These are phyloP conservation scores for Hygrophorus pudorinus DNA, from an alignment of 768 basidiomycete genomes.

Conservation along the genomic window DNA sequence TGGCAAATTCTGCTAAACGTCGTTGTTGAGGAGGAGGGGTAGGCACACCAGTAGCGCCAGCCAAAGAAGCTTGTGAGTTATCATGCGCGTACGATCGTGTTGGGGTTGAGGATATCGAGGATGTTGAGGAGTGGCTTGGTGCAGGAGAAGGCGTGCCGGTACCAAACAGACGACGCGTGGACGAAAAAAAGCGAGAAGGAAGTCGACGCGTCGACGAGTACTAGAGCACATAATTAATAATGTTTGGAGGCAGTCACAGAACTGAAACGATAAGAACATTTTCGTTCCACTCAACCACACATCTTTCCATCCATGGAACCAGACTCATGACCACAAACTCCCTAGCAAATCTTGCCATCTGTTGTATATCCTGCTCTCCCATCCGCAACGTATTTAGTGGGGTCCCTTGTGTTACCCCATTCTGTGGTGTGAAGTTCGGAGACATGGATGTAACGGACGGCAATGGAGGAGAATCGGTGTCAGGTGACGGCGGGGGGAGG, in stretches of 20 bases:
- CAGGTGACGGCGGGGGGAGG: conserved; percentile 40
- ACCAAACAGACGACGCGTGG: conserved; percentile 77
- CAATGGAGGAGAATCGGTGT: conserved; percentile 22
- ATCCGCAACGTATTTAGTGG: conserved; percentile 39
- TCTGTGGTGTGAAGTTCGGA: conserved; percentile 13
- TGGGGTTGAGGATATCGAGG: conserved; percentile 34
- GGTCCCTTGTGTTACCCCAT: conserved; percentile 7
- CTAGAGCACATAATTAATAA: conserved; percentile 19
- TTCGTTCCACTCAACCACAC: conserved; percentile 92
- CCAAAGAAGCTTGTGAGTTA: conserved; percentile 16
- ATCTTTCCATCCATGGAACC: conserved; percentile 95
- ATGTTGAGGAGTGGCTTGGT: conserved; percentile 25
- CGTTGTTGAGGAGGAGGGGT: conserved; percentile 59
- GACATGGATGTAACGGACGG: conserved; percentile 12
- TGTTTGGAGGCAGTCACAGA: not conserved
- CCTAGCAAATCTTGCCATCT: conserved; percentile 67
- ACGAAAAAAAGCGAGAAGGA: conserved; percentile 80
- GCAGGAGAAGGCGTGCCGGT: conserved; percentile 41
- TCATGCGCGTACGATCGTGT: conserved; percentile 26
- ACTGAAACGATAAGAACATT: conserved; percentile 14
- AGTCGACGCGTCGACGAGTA: conserved; percentile 68
- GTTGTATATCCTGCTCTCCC: conserved; percentile 64
- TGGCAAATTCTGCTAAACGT: conserved; percentile 93
- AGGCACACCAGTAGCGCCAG: conserved; percentile 9
- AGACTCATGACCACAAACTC: conserved; percentile 87